These are phyloP conservation scores for Juglanconis sp. DNA, from an alignment of 2,329 filamentous ascomycete genomes.

Conservation along the genomic window DNA sequence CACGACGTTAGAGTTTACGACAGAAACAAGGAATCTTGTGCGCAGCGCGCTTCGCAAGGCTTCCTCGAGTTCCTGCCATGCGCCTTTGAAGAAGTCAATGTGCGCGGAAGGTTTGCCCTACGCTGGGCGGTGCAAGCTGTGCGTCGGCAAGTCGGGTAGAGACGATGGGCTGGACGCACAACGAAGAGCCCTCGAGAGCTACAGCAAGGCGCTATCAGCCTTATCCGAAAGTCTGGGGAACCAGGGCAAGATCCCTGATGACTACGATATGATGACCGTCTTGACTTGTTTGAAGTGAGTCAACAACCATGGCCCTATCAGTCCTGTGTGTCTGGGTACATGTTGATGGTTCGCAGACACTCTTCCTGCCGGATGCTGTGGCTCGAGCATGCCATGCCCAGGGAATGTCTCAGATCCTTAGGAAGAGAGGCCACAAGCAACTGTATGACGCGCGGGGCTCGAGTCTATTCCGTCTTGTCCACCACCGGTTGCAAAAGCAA, in stretches of 20 bases:
- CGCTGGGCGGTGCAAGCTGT: constrained; percentile 36
- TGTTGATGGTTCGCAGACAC: constrained; percentile 24
- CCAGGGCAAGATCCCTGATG: constrained; percentile 33
- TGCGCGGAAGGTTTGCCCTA: constrained; percentile 33
- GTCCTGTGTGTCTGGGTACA: not conserved
- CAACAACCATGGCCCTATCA: too few relatives aligned
- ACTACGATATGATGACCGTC: constrained; percentile 38
- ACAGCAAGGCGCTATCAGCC: constrained; percentile 33
- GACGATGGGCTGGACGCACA: constrained; percentile 15
- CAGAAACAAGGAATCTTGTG: constrained; percentile 19
- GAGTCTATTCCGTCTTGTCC: constrained; percentile 37
- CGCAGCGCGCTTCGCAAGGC: constrained; percentile 32
- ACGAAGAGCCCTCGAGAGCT: constrained; percentile 29
- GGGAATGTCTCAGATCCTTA: constrained; percentile 38
- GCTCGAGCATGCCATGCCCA: constrained; percentile 32
- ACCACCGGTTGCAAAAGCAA: constrained; percentile 38
- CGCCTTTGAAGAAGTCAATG: constrained; percentile 36
- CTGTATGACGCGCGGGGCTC: constrained; percentile 35
- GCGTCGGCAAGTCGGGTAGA: too few relatives aligned
- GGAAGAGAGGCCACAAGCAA: constrained; percentile 32
- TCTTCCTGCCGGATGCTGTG: constrained; percentile 28
- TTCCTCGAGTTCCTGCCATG: constrained; percentile 37
- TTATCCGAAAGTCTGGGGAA: constrained; percentile 30
- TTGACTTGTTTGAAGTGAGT: constrained; percentile 38
- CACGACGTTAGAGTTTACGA: not conserved